Percentiles rank a stretch among this genome's conserved stretches.
These are phyloP conservation scores for Telopea speciosissima DNA, from an alignment of 177 flowering plant genomes.

Conservation along the genomic window DNA sequence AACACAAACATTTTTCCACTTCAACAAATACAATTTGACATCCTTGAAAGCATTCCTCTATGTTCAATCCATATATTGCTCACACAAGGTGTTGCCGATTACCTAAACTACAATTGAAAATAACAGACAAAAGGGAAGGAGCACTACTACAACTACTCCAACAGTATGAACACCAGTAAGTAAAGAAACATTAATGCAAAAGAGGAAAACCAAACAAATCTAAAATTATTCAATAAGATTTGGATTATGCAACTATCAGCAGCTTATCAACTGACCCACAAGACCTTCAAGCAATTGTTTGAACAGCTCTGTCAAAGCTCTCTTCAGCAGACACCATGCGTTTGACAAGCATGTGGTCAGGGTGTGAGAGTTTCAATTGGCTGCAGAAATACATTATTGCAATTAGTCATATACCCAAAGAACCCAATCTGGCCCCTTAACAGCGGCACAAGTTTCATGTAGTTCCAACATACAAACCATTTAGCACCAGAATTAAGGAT, in stretches of 20 bases:
- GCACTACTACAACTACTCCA: neutral
- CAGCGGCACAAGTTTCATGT: too few species aligned
- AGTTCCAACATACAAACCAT: too few species aligned
- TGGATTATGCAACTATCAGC: neutral
- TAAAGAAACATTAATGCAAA: neutral
- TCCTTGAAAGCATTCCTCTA: neutral
- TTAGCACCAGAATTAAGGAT: neutral
- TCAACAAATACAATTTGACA: neutral
- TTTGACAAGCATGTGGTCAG: constrained; percentile 74
- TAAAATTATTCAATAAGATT: neutral
- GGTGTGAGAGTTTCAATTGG: constrained; percentile 82
- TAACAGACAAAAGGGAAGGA: too few species aligned
- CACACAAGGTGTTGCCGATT: neutral
- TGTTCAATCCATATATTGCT: neutral
- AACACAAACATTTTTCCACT: neutral
- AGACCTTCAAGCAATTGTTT: constrained; percentile 41
- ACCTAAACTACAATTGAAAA: too few species aligned
- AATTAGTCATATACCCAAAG: neutral
- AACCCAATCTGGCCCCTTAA: too few species aligned
- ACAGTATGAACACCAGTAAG: neutral
- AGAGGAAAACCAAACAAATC: neutral
- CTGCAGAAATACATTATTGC: constrained; percentile 40
- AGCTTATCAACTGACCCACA: neutral
- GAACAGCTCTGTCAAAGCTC: constrained; percentile 81
- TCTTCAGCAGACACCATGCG: constrained; percentile 66